These are phyloP conservation scores for Phytopythium montanum DNA, from an alignment of 352 stramenopile species.

Conservation along the genomic window DNA sequence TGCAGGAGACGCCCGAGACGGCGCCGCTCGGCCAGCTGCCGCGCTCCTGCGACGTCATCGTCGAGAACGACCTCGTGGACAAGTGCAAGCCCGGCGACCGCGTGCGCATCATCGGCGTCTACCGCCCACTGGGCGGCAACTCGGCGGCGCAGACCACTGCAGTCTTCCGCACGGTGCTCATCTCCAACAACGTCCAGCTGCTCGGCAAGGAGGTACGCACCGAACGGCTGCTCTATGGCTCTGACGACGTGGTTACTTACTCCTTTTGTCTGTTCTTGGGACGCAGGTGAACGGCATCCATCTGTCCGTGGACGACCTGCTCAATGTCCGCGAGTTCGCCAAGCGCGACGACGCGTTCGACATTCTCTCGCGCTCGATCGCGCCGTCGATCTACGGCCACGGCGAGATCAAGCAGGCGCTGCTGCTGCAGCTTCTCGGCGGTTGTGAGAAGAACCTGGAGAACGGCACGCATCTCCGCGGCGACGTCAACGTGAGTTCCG, in stretches of 20 bases:
- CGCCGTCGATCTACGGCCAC: slow-evolving; percentile 98
- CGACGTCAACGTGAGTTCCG: slow-evolving; percentile 95
- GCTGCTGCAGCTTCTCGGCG: slow-evolving; percentile 84
- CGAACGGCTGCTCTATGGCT: no score
- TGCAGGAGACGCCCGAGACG: slow-evolving; percentile 90
- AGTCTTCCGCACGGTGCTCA: slow-evolving; percentile 95
- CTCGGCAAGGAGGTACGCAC: slow-evolving; percentile 85
- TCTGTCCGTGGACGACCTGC: slow-evolving; percentile 90
- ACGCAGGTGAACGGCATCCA: slow-evolving; percentile 83
- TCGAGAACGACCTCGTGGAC: slow-evolving; percentile 99
- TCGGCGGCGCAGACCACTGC: slow-evolving; percentile 76
- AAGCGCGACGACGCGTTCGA: slow-evolving; percentile 89
- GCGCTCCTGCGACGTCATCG: slow-evolving; percentile 96
- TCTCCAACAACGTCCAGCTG: slow-evolving; percentile 96
- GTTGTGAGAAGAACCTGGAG: slow-evolving; percentile 95
- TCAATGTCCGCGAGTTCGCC: slow-evolving; percentile 92
- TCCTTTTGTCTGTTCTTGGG: background rate
- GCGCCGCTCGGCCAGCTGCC: slow-evolving; percentile 97
- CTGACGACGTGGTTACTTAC: background rate
- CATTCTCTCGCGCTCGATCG: slow-evolving; percentile 93
- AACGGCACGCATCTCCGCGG: slow-evolving; percentile 99
- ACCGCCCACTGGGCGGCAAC: slow-evolving; percentile 88
- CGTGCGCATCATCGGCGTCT: slow-evolving; percentile 94
- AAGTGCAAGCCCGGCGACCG: slow-evolving; percentile 98
- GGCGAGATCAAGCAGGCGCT: slow-evolving; percentile 96